phyloP scores from a whole-genome alignment of 2,329 filamentous ascomycete species.

The Fusarium pseudograminearum region DNA sequence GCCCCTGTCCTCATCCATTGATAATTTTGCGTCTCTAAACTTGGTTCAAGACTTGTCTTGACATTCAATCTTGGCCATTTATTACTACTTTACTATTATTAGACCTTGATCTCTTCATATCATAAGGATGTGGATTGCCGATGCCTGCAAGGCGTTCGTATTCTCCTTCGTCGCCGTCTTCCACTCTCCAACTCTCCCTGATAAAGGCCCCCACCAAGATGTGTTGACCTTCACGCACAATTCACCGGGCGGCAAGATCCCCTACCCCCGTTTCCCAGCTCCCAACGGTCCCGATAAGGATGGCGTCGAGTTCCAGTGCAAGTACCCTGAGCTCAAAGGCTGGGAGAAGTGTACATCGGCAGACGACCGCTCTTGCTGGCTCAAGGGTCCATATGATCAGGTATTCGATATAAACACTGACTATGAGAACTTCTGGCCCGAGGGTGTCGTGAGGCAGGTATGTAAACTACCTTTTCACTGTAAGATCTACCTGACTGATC shows the following conservation, averaged over 20 bases:
- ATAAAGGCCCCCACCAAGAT: not conserved
- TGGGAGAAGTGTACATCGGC: slow-evolving; percentile 7
- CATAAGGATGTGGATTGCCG: slow-evolving; percentile 11
- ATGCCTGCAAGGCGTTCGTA: slow-evolving; percentile 13
- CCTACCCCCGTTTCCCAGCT: not conserved
- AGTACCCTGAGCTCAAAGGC: slow-evolving; percentile 5
- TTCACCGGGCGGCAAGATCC: not conserved
- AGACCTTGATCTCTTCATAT: not conserved
- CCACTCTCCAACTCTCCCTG: not conserved
- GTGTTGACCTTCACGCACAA: slow-evolving; percentile 7
- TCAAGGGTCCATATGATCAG: not conserved
- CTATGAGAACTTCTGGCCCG: slow-evolving; percentile 18
- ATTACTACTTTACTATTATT: not conserved
- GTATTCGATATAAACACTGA: not conserved
- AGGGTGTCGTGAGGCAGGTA: slow-evolving; percentile 10
- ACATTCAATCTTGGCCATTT: not conserved
- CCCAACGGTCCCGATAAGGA: slow-evolving; percentile 12
- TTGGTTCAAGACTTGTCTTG: not conserved
- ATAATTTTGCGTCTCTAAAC: too few relatives aligned
- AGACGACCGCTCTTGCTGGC: slow-evolving; percentile 9
- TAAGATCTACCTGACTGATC: accelerated
- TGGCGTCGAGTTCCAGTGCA: not conserved
- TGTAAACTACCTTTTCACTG: accelerated
- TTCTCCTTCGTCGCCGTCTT: slow-evolving; percentile 12
- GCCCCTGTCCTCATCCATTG: too few relatives aligned